Percentiles rank a stretch among this genome's conserved stretches.
phyloP scores from a whole-genome alignment of 164 flowering plant genomes.

The Macadamia tetraphylla region DNA sequence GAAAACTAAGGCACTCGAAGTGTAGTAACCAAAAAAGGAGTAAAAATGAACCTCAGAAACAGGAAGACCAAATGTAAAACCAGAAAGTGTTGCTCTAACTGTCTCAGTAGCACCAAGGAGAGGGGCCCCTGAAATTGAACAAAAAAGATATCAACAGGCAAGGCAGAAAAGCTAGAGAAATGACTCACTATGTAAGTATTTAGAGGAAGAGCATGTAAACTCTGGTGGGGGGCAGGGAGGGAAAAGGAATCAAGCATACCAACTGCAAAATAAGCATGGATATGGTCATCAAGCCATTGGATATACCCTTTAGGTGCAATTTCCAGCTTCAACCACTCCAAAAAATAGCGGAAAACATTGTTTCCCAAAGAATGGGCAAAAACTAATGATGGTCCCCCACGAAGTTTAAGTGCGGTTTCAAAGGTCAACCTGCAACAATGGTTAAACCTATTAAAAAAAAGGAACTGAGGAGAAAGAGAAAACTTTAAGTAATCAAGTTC shows the following conservation, averaged over 20 bases:
- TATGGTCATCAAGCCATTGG: constrained; percentile 90
- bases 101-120: constrained; percentile 82
- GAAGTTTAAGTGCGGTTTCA: constrained; percentile 92
- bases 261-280: constrained; percentile 97
- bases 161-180: constrained; percentile 4
- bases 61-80: constrained; percentile 86
- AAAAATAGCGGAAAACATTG: constrained; percentile 86
- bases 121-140: constrained; percentile 66
- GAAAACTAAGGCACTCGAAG: too few species aligned
- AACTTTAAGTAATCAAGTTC: too few species aligned
- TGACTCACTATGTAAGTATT: constrained; percentile 3
- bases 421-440: constrained; percentile 67
- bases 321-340: constrained; percentile 98
- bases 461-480: background rate
- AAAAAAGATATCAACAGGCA: constrained; percentile 3
- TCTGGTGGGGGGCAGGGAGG: background rate
- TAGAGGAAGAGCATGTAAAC: too few species aligned
- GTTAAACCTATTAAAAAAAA: constrained; percentile 3
- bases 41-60: constrained; percentile 61
- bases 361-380: constrained; percentile 98
- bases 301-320: constrained; percentile 83
- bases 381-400: constrained; percentile 94
- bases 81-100: constrained; percentile 71
- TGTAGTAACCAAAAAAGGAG: too few species aligned
- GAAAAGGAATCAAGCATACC: constrained; percentile 41